Evolutionary conservation across 441 rosid species (phyloP).

Genomic region (Gossypium schwendimanii): DNA sequence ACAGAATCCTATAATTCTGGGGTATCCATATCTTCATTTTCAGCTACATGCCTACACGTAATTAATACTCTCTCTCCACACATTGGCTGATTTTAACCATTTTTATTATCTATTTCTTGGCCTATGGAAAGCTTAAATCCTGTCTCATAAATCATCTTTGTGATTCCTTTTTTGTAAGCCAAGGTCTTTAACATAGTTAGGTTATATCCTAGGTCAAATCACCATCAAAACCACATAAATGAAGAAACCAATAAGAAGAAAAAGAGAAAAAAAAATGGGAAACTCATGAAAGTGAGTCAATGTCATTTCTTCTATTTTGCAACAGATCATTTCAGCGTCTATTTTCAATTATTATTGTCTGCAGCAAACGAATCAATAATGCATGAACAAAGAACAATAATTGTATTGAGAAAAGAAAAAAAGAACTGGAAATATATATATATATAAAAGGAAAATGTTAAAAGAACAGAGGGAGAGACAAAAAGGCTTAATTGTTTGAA

Average conservation of each 20-base stretch:
- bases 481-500: not conserved
- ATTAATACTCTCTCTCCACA: too few relatives aligned
- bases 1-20: not conserved
- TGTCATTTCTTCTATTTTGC: too few relatives aligned
- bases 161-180: not conserved
- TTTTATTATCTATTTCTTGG: not conserved
- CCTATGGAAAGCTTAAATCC: not conserved
- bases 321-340: not conserved
- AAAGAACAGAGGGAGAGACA: constrained; percentile 11
- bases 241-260: not conserved
- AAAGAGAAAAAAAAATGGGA: not conserved
- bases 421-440: not conserved
- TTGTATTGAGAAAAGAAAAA: not conserved
- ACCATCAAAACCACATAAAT: not conserved
- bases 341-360: not conserved
- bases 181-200: not conserved
- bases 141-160: not conserved
- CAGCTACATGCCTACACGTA: not conserved
- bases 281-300: not conserved
- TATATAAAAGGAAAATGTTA: not conserved
- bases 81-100: not conserved
- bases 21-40: not conserved
- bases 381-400: not conserved
- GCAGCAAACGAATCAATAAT: not conserved
- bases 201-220: not conserved